Base-by-base conservation (phyloP, 2,329 filamentous ascomycete genomes). In the Rhinocladiella mackenziei region DNA sequence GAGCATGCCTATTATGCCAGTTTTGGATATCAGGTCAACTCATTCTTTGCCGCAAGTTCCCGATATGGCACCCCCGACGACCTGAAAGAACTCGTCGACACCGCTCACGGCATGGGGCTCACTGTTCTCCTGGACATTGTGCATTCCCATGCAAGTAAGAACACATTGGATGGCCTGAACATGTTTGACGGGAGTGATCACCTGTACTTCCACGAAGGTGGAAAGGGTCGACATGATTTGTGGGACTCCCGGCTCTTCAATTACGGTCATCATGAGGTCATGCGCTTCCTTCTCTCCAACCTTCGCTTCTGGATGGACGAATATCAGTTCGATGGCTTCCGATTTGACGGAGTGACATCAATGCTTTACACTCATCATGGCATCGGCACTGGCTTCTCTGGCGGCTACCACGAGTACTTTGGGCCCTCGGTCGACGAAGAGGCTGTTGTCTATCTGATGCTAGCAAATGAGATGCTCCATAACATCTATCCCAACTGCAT, bases 1-100 rank as follows among this genome's bases (percentile, higher is more conserved):
- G 92, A 98, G 64, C 92, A 98, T 68, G 92, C 92, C 37, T 98
- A 98, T 74, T 98, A 98, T 65, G 92, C 92, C 59, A 97, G 91
- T 62, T 98, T 98, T 60, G 92, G 92, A 34, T 98, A 98, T 66
- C 92, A 98, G 67, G 81, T 98, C 69, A 98, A 97, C 73, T 96
- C 86, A 67, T 98, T 98, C 74, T 98, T 97, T 60, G 92, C 92
- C 19, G 89, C 91, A 9, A 96, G 89, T 67, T 97, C 91, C 65
- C 83, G 92, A 51, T 98, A 95, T 62, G 92, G 92, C 30, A 78
- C 83, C 1, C 92, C 92, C 0, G 92, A 98, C 61, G 92, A 97
- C 26, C 74, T 98, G 56, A 98, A 95, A 67, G 91, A 97, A 73
- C 77, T 98, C 36, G 86, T 98, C 53, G 92, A 98, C 61, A 94